phyloP scores from a whole-genome alignment of 306 rosid genomes.

The Luffa acutangula region DNA sequence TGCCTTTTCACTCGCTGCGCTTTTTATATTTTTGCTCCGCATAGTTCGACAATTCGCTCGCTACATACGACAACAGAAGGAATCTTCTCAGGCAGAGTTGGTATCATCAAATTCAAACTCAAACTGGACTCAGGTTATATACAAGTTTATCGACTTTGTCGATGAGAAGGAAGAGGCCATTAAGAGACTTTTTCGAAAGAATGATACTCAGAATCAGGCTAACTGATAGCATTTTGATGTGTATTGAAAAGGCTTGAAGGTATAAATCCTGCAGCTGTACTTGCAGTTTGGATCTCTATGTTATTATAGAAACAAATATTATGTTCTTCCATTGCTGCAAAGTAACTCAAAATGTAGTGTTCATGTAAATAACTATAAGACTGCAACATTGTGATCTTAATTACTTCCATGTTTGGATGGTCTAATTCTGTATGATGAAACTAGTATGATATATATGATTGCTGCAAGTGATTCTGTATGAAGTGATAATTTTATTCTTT shows the following conservation, averaged over 20 bases:
- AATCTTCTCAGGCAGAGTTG: constrained; percentile 19
- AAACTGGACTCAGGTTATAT: constrained; percentile 40
- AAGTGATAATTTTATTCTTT: not conserved
- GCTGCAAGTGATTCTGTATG: not conserved
- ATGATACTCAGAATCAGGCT: constrained; percentile 31
- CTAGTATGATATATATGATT: not conserved
- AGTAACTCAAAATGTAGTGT: not conserved
- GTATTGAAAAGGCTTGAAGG: not conserved
- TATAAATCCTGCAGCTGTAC: not conserved
- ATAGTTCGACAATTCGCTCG: constrained; percentile 41
- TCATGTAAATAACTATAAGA: not conserved
- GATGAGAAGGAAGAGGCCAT: constrained; percentile 89
- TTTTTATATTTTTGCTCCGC: constrained; percentile 43
- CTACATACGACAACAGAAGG: constrained; percentile 40
- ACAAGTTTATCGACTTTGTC: constrained; percentile 54
- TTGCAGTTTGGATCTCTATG: not conserved
- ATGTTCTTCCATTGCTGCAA: not conserved
- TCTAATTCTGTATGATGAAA: not conserved
- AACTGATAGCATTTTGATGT: constrained; percentile 11
- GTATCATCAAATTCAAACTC: constrained; percentile 15
- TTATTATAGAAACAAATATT: not conserved
- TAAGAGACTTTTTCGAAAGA: constrained; percentile 50
- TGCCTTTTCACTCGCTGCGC: constrained; percentile 25
- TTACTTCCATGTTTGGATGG: not conserved
- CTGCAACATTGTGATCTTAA: not conserved